phyloP scores from a whole-genome alignment of 2,329 filamentous ascomycete species.

The Pseudocercospora vitis region DNA sequence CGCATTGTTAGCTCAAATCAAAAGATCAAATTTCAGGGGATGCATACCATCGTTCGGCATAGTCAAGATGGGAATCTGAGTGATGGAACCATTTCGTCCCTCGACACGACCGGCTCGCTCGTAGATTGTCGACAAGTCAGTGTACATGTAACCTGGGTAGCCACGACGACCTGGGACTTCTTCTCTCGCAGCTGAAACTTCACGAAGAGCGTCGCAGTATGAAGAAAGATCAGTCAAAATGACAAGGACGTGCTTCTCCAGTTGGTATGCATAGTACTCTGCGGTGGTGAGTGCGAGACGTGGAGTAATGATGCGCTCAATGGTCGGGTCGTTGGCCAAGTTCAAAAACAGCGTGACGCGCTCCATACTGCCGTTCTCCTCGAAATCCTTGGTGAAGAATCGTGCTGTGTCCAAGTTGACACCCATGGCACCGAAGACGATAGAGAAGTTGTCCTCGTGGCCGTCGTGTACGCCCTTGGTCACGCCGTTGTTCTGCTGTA shows the following conservation, averaged over 20 bases:
- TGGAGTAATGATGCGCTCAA: slow-evolving; percentile 99
- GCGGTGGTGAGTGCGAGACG: slow-evolving; percentile 96
- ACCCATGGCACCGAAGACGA: slow-evolving; percentile 99
- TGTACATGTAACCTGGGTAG: slow-evolving; percentile 99
- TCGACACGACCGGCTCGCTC: slow-evolving; percentile 97
- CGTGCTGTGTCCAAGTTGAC: slow-evolving; percentile 98
- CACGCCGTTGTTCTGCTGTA: slow-evolving; percentile 53
- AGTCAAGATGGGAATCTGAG: slow-evolving; percentile 96
- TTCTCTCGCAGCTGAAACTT: slow-evolving; percentile 96
- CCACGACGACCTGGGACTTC: slow-evolving; percentile 98
- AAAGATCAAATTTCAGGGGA: not conserved
- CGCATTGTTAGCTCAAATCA: slow-evolving; percentile 14
- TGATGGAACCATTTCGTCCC: slow-evolving; percentile 96
- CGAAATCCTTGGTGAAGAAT: slow-evolving; percentile 98
- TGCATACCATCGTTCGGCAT: slow-evolving; percentile 91
- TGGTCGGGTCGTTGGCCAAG: slow-evolving; percentile 97
- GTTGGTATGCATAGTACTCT: slow-evolving; percentile 99
- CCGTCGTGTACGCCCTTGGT: slow-evolving; percentile 96
- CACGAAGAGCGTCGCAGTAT: slow-evolving; percentile 97
- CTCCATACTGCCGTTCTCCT: slow-evolving; percentile 98
- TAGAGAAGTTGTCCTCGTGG: slow-evolving; percentile 99
- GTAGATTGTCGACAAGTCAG: slow-evolving; percentile 99
- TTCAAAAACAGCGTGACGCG: slow-evolving; percentile 97
- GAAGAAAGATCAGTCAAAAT: slow-evolving; percentile 97
- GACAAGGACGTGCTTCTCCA: slow-evolving; percentile 99